Evolutionary conservation across 805 yeast species (phyloP), one percentile per base, ranked within the genome.

Genomic region (Yarrowia sp.): DNA sequence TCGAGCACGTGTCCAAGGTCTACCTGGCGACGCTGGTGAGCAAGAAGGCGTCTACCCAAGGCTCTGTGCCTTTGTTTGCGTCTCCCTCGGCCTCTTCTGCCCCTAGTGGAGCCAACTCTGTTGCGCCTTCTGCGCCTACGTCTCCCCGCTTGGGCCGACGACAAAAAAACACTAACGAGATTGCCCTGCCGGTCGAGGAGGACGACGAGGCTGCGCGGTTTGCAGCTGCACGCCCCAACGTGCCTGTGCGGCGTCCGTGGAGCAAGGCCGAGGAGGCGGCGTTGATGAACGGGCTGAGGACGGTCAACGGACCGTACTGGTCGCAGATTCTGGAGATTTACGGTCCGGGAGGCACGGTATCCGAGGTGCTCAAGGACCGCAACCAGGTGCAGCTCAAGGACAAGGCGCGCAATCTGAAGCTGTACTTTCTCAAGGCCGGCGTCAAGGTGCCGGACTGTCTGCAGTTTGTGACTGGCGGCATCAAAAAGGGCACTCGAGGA

Each of bases 391-490:
- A 94, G 71, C 79, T 94, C 63, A 94, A 94, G 73, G 99, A 94
- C 72, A 94, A 94, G 72, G 98, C 98, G 0, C 81, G 99, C 66
- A 94, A 94, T 71, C 88, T 97, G 90, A 94, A 94, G 72, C 82
- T 92, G 82, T 85, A 86, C 66, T 90, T 87, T 71, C 76, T 91
- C 63, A 88, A 90, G 69, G 81, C 85, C 58, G 88, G 88, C 0
- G 73, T 84, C 35, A 87, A 88, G 9, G 82, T 93, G 2, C 99
- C 99, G 0, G 84, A 81, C 2, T 92, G 90, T 69, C 76, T 94
- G 64, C 78, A 78, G 61, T 85, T 87, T 65, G 98, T 93, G 19
- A 93, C 98, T 1, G 98, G 98, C 47, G 96, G 86, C 66, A 66
- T 70, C 55, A 68, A 68, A 32, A 65, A 67, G 19, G 69, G 68